These are phyloP conservation scores for Candida xyloterini DNA, from an alignment of 805 yeast genomes.

Conservation along the genomic window DNA sequence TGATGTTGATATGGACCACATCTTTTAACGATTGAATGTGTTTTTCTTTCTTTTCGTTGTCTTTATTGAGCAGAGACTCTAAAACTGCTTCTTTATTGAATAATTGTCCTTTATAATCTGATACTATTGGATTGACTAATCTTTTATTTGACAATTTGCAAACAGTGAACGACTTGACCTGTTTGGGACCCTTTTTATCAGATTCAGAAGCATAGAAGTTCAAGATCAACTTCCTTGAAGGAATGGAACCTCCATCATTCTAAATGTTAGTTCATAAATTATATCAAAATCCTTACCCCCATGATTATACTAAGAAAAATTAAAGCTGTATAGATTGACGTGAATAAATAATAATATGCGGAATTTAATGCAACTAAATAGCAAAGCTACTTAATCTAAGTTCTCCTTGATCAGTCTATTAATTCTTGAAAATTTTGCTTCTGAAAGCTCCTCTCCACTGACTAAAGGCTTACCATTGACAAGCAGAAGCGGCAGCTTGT, in stretches of 20 bases:
- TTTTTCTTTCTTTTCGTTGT: conserved; percentile 15
- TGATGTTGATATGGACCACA: conserved; percentile 33
- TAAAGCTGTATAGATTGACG: too few relatives aligned
- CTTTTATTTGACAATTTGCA: conserved; percentile 46
- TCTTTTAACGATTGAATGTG: conserved; percentile 34
- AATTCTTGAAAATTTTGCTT: background rate
- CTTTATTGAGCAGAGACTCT: conserved; percentile 47
- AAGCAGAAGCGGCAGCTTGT: conserved; percentile 11
- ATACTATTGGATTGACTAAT: conserved; percentile 53
- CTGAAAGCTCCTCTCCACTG: conserved; percentile 4
- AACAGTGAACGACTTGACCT: conserved; percentile 38
- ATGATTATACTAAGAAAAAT: conserved; percentile 1
- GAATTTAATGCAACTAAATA: background rate
- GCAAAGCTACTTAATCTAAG: background rate
- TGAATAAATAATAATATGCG: too few relatives aligned
- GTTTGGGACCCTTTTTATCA: conserved; percentile 14
- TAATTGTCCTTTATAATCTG: conserved; percentile 66
- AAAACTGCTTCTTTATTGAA: conserved; percentile 63
- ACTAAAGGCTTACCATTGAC: conserved; percentile 8
- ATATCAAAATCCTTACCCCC: conserved; percentile 17
- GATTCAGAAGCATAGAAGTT: conserved; percentile 20
- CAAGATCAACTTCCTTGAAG: conserved; percentile 51
- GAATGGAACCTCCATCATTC: conserved; percentile 76
- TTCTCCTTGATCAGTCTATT: conserved; percentile 5
- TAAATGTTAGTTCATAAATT: conserved; percentile 14